A percentile compares a stretch with the other conserved stretches of the same genome.
Evolutionary conservation across 371 early-diverging fungal species (phyloP).

Genomic region (Cokeromyces recurvatus): DNA sequence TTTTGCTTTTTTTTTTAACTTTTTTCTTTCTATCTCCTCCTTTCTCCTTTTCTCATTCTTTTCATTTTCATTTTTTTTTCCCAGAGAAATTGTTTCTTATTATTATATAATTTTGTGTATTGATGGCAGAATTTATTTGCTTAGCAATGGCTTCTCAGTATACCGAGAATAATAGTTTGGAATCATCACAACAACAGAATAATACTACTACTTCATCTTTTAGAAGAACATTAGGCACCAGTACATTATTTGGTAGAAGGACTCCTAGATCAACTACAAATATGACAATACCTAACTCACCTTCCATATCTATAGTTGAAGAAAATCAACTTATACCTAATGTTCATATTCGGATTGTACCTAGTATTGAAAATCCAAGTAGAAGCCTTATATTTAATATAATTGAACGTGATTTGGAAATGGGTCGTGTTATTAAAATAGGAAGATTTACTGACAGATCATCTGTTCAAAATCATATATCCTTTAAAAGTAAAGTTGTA

Average conservation of each 20-base stretch:
- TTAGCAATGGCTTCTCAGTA: conserved; percentile 23
- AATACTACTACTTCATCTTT: conserved; percentile 8
- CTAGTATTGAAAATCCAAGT: conserved; percentile 67
- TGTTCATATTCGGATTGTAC: conserved; percentile 69
- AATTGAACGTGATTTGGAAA: conserved; percentile 74
- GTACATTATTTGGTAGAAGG: conserved; percentile 12
- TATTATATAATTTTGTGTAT: too few species aligned
- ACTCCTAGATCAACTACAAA: conserved; percentile 7
- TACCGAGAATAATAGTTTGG: conserved; percentile 5
- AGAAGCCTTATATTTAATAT: conserved; percentile 78
- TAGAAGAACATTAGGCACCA: conserved; percentile 13
- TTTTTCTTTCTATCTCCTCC: too few species aligned
- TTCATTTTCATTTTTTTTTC: background rate
- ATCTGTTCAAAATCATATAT: conserved; percentile 57
- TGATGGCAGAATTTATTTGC: conserved; percentile 27
- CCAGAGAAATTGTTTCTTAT: background rate
- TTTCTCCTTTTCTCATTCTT: background rate
- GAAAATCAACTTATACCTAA: background rate
- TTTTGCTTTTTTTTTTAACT: background rate
- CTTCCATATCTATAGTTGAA: background rate
- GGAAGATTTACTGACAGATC: conserved; percentile 79
- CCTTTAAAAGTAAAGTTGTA: conserved; percentile 94
- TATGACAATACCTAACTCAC: background rate
- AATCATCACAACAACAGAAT: background rate
- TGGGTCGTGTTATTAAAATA: conserved; percentile 66